phyloP scores from a whole-genome alignment of 2,329 filamentous ascomycete species.

The Myriangium duriaei region DNA sequence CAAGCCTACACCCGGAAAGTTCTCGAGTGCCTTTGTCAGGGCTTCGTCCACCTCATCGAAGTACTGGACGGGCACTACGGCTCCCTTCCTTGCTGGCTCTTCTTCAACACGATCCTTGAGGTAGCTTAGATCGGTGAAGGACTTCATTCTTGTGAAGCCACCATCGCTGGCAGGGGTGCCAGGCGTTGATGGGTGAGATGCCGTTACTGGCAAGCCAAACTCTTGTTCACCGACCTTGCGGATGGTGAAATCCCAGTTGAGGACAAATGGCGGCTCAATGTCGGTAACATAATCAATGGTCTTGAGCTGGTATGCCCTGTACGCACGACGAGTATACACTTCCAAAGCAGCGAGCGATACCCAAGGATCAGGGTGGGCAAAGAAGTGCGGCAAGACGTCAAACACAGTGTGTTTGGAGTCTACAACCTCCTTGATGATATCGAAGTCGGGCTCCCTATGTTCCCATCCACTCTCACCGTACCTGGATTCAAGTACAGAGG shows the following conservation, averaged over 20 bases:
- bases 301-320: conserved; percentile 89
- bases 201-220: conserved; percentile 69
- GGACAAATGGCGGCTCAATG: conserved; percentile 59
- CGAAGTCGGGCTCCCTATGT: conserved; percentile 80
- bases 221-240: conserved; percentile 88
- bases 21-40: conserved; percentile 70
- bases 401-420: conserved; percentile 98
- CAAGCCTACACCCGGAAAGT: conserved; percentile 46
- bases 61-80: conserved; percentile 86
- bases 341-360: conserved; percentile 87
- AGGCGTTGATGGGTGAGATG: conserved; percentile 62
- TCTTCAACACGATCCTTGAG: conserved; percentile 54
- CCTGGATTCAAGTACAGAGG: conserved; percentile 88
- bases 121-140: conserved; percentile 94
- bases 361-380: conserved; percentile 86
- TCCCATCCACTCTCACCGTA: conserved; percentile 97
- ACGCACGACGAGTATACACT: conserved; percentile 90
- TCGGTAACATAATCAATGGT: conserved; percentile 76
- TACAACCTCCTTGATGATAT: conserved; percentile 91
- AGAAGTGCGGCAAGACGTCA: conserved; percentile 90
- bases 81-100: conserved; percentile 79
- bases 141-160: conserved; percentile 72
- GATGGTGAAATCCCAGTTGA: conserved; percentile 93
- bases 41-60: conserved; percentile 88
- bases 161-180: conserved; percentile 49